phyloP scores from a whole-genome alignment of 1,139 yeast genomes.

The Pichia kudriavzevii region DNA sequence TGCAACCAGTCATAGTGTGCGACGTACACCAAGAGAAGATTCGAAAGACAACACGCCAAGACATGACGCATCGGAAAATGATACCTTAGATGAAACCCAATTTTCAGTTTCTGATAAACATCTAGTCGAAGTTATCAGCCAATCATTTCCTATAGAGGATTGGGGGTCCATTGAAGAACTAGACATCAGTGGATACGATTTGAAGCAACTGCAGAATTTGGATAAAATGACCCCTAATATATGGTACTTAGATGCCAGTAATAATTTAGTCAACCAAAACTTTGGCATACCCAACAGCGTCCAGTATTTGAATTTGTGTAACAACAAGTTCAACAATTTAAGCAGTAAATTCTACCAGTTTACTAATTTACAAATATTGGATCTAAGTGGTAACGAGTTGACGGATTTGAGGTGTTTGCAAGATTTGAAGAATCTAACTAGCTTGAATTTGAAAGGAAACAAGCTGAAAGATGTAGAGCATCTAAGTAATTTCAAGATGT shows the following conservation, averaged over 20 bases:
- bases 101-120: conserved; percentile 42
- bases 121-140: conserved; percentile 43
- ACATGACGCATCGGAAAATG: conserved; percentile 11
- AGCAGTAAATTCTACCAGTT: conserved; percentile 31
- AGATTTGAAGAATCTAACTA: conserved; percentile 34
- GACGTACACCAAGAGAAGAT: background rate
- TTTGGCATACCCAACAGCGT: conserved; percentile 40
- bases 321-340: conserved; percentile 26
- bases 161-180: conserved; percentile 41
- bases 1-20: background rate
- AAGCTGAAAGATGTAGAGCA: conserved; percentile 33
- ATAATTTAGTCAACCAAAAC: conserved; percentile 37
- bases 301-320: conserved; percentile 33
- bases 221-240: conserved; percentile 40
- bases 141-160: conserved; percentile 33
- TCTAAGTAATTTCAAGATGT: conserved; percentile 34
- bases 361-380: conserved; percentile 38
- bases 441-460: conserved; percentile 38
- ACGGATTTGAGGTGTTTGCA: conserved; percentile 35
- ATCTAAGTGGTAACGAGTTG: conserved; percentile 35
- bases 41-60: conserved; percentile 1
- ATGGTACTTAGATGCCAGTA: conserved; percentile 33
- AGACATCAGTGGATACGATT: conserved; percentile 29
- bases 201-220: conserved; percentile 38
- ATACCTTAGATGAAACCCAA: conserved; percentile 29